Conservation (phyloP, 371 early-diverging fungal species). For the Zychaea mexicana region DNA sequence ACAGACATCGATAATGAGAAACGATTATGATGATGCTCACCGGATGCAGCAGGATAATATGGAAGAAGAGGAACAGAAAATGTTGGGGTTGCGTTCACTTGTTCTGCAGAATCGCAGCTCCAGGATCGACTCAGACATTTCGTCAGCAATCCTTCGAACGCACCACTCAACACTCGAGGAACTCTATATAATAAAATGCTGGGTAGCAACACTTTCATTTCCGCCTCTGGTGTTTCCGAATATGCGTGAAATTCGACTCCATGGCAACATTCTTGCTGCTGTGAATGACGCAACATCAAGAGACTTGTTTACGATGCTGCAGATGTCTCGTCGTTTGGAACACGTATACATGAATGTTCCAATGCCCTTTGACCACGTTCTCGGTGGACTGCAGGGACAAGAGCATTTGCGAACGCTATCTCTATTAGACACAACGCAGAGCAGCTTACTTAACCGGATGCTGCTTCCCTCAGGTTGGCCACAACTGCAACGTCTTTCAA, state of each 20-base stretch:
- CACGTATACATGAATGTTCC: neutral
- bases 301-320: neutral
- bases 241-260: neutral
- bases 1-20: too few species aligned
- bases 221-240: neutral
- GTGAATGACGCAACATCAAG: neutral
- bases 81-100: neutral
- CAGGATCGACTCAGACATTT: neutral
- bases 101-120: neutral
- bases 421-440: neutral
- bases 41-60: too few species aligned
- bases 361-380: neutral
- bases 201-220: neutral
- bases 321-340: neutral
- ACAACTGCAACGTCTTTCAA: neutral
- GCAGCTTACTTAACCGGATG: neutral
- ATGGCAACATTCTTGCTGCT: neutral
- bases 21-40: too few species aligned
- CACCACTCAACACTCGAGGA: neutral
- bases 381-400: neutral
- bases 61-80: too few species aligned
- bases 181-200: neutral
- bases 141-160: neutral
- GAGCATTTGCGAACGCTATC: neutral
- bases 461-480: neutral